A percentile compares a stretch with the other conserved stretches of the same genome.
Evolutionary conservation across 768 basidiomycete genomes (phyloP).

Genomic region (Peribolospora kevripleyi): DNA sequence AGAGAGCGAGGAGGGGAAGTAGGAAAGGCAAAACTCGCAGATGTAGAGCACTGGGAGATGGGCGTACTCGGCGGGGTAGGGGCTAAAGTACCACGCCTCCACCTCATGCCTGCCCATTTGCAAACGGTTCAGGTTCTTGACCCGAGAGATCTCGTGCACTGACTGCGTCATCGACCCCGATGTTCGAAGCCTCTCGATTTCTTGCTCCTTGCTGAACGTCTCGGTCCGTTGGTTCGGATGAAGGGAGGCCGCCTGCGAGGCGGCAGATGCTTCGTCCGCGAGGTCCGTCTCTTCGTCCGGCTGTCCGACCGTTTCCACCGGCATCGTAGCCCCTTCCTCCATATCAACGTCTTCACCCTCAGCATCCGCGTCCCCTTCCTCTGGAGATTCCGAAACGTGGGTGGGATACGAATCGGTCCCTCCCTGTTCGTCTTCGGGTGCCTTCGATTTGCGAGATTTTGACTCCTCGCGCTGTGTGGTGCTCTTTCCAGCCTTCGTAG

Average conservation of each 20-base stretch:
- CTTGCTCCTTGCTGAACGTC: constrained; percentile 84
- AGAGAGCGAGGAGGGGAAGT: constrained; percentile 76
- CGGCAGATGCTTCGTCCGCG: constrained; percentile 35
- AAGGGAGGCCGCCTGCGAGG: constrained; percentile 21
- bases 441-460: constrained; percentile 5
- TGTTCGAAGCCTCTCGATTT: constrained; percentile 93
- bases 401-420: background rate
- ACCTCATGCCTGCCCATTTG: constrained; percentile 93
- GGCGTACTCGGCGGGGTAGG: constrained; percentile 94
- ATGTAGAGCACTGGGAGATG: constrained; percentile 85
- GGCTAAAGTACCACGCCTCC: constrained; percentile 99
- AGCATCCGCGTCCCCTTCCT: constrained; percentile 36
- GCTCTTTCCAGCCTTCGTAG: constrained; percentile 29
- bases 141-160: constrained; percentile 87
- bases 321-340: constrained; percentile 6
- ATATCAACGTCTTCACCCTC: constrained; percentile 28
- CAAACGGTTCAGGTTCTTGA: constrained; percentile 90
- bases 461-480: constrained; percentile 1
- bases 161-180: constrained; percentile 98
- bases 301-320: constrained; percentile 30
- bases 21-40: constrained; percentile 94
- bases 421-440: constrained; percentile 8
- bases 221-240: constrained; percentile 20
- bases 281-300: constrained; percentile 22
- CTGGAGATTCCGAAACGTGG: constrained; percentile 8